Evolutionary conservation across 805 yeast genomes (phyloP).

Genomic region (Candida xyloterini): DNA sequence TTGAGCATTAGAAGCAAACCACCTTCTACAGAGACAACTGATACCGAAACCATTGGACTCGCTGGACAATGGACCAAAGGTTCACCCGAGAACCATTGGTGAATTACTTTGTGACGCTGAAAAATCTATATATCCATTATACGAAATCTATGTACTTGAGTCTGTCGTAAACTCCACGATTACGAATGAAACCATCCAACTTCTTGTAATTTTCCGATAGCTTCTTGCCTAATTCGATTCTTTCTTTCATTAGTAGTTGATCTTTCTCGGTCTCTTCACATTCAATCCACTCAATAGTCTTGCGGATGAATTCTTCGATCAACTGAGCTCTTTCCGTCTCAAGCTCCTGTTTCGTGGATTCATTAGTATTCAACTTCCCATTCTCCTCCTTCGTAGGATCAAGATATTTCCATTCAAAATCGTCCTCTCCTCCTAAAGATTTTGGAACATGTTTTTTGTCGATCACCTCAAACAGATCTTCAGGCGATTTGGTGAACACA

Average conservation of each 20-base stretch:
- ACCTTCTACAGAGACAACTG: constrained; percentile 2
- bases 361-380: constrained; percentile 42
- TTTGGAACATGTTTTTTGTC: constrained; percentile 59
- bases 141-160: constrained; percentile 42
- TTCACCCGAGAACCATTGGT: constrained; percentile 32
- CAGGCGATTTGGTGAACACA: constrained; percentile 67
- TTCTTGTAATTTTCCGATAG: constrained; percentile 61
- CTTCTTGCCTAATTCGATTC: constrained; percentile 48
- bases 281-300: constrained; percentile 79
- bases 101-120: constrained; percentile 1
- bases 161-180: constrained; percentile 76
- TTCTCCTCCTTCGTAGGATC: constrained; percentile 63
- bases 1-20: constrained; percentile 40
- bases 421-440: constrained; percentile 72
- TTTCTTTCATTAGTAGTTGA: constrained; percentile 48
- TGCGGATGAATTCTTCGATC: constrained; percentile 51
- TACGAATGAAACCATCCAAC: constrained; percentile 80
- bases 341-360: constrained; percentile 42
- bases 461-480: constrained; percentile 66
- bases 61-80: constrained; percentile 33
- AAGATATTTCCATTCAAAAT: constrained; percentile 54
- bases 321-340: constrained; percentile 52
- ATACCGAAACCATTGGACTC: constrained; percentile 24
- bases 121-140: constrained; percentile 5
- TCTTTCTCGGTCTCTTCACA: constrained; percentile 50